Conservation (phyloP, 768 basidiomycete genomes). For the Psilocybe azurescens region DNA sequence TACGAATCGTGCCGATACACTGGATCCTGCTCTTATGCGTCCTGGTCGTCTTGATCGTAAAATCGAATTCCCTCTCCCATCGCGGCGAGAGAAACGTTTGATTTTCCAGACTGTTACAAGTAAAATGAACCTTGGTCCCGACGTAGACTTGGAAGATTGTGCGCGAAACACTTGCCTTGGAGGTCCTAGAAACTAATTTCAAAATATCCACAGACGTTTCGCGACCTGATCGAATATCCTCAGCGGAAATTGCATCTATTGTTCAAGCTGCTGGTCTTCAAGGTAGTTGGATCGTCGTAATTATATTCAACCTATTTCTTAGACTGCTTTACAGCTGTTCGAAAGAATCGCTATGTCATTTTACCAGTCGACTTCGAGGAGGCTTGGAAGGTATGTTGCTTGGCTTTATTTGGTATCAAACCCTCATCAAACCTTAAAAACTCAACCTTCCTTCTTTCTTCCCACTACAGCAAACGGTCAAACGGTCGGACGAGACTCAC, state of each 20-base stretch:
- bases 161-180: constrained; percentile 32
- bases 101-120: constrained; percentile 97
- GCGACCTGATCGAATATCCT: constrained; percentile 93
- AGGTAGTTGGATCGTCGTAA: constrained; percentile 52
- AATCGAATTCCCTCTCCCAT: constrained; percentile 97
- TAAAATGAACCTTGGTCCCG: constrained; percentile 98
- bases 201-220: constrained; percentile 75
- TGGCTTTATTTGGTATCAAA: constrained; percentile 49
- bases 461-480: constrained; percentile 87
- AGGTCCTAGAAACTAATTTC: constrained; percentile 15
- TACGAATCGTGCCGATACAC: constrained; percentile 96
- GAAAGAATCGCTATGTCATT: constrained; percentile 98
- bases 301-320: background rate
- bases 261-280: constrained; percentile 97
- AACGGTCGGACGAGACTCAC: constrained; percentile 93
- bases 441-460: constrained; percentile 41
- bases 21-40: constrained; percentile 96
- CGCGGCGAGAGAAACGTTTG: constrained; percentile 91
- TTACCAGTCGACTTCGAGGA: constrained; percentile 98
- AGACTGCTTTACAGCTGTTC: constrained; percentile 66
- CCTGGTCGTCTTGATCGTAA: constrained; percentile 98
- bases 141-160: constrained; percentile 99
- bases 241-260: constrained; percentile 94
- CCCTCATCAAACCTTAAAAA: constrained; percentile 34
- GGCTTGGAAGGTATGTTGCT: constrained; percentile 95